Conservation (phyloP, 352 stramenopile genomes). For the Phytophthora sp. region DNA sequence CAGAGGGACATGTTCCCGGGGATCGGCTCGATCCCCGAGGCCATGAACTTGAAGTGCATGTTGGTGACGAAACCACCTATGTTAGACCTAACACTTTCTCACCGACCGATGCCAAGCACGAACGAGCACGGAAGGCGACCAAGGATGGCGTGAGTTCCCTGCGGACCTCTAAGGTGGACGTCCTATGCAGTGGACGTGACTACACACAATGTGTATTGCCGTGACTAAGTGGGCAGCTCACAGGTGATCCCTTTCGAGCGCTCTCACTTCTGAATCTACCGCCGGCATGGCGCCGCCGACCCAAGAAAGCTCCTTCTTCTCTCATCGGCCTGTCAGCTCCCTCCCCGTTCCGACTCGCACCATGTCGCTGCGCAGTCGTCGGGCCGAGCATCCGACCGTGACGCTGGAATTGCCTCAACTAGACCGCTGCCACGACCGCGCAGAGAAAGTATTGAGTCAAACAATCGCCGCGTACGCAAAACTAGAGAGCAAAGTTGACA, state of each 20-base stretch:
- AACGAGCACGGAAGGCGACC: neutral
- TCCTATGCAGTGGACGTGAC: neutral
- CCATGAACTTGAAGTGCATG: neutral
- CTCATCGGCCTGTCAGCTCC: neutral
- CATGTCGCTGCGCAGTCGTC: constrained; percentile 36
- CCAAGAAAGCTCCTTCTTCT: neutral
- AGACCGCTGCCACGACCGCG: constrained; percentile 41
- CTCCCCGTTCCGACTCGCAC: neutral
- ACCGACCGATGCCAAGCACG: neutral
- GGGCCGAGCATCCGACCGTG: constrained; percentile 19
- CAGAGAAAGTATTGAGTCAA: constrained; percentile 35
- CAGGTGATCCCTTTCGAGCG: neutral
- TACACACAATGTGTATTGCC: neutral
- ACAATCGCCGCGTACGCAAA: constrained; percentile 42
- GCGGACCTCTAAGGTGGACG: no score
- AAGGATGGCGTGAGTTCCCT: neutral
- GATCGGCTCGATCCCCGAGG: no score
- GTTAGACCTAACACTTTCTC: neutral
- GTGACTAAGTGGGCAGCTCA: neutral
- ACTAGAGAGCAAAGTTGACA: constrained; percentile 28
- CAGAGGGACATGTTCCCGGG: neutral
- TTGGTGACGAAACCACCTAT: neutral
- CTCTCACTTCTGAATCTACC: neutral
- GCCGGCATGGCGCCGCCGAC: neutral
- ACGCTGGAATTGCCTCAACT: constrained; percentile 34